Percentiles rank a stretch among this genome's conserved stretches.
Evolutionary conservation across 164 flowering plant genomes (phyloP).

Genomic region (Magnolia kwangsiensis): DNA sequence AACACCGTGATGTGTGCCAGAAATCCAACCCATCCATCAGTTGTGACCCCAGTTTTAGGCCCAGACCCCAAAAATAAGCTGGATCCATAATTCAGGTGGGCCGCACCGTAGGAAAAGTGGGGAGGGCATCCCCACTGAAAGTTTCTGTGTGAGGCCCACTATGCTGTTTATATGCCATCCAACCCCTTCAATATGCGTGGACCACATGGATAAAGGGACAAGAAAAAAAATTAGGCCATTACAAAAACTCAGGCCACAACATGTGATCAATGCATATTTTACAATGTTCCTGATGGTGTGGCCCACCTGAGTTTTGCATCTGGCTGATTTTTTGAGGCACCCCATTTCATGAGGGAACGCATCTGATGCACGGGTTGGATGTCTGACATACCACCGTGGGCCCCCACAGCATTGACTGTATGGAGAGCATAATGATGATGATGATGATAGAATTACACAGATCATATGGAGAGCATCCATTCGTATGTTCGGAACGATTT

Average conservation of each 20-base stretch:
- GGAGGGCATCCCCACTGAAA: background rate
- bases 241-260: background rate
- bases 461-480: constrained; percentile 66
- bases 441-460: constrained; percentile 2
- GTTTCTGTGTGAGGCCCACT: background rate
- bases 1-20: background rate
- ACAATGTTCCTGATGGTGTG: too few relatives aligned
- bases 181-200: background rate
- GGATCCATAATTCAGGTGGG: too few relatives aligned
- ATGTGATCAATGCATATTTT: too few relatives aligned
- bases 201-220: background rate
- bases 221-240: background rate
- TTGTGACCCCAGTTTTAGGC: background rate
- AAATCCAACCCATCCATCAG: background rate
- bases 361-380: background rate
- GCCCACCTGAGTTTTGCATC: background rate
- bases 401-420: background rate
- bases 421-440: background rate
- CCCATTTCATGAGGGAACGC: background rate
- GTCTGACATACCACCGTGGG: background rate
- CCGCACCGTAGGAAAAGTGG: background rate
- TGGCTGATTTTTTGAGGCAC: background rate
- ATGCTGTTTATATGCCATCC: background rate
- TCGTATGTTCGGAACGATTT: constrained; percentile 70
- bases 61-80: background rate